Base-by-base conservation (phyloP, 805 yeast species). In the Saturnispora besseyi region DNA sequence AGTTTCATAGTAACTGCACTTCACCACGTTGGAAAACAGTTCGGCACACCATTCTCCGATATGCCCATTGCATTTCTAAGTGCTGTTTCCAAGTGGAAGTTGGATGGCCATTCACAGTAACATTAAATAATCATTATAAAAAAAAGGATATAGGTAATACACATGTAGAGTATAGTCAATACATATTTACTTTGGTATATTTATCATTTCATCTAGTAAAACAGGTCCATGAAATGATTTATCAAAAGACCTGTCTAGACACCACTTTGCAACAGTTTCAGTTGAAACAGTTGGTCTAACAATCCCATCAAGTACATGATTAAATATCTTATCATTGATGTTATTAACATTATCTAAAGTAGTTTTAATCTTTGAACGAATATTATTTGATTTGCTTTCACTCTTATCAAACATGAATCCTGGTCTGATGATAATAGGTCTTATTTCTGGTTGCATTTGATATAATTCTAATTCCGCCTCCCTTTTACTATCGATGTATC, bases 331-430 rank as follows among this genome's bases (percentile, higher is more conserved):
- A 21, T 68, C 61, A 53, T 82, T 79, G 13, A 74, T 68, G 49
- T 64, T 62, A 54, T 74, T 71, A 41, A 76, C 66, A 3, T 72
- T 29, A 43, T 72, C 68, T 28, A 84, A 62, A 2, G 72, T 64
- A 22, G 59, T 53, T 50, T 73, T 75, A 42, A 82, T 53, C 65
- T 50, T 87, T 65, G 26, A 65, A 57, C 12, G 36, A 15, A 15
- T 47, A 13, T 43, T 32, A 18, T 45, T 34, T 6, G 40, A 18
- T 44, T 67, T 68, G 31, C 60, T 57, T 13, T 51, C 56, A 6
- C 59, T 54, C 34, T 72, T 78, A 60, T 87, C 95, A 59, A 69
- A 84, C 89, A 89, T 81, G 57, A 88, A 79, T 0, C 95, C 95
- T 0, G 96, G 96, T 53, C 96, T 73, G 65, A 86, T 54, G 13